Evolutionary conservation across 2,329 filamentous ascomycete genomes (phyloP), one percentile per base, ranked within the genome.

Genomic region (Cephalotrichum gorgonifer): DNA sequence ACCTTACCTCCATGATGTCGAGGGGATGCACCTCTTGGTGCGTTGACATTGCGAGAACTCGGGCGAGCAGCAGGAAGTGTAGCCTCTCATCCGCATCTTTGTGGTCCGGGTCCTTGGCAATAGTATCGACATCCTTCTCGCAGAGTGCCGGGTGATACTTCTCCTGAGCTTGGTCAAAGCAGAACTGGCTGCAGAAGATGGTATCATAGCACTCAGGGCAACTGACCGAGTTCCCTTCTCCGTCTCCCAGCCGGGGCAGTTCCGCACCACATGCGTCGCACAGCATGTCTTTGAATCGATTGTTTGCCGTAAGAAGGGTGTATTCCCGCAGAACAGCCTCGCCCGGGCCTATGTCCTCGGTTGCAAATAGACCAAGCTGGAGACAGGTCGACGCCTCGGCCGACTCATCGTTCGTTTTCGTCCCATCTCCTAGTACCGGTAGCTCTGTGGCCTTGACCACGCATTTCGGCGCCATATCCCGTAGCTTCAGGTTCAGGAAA

Each of bases 281-380:
- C 27, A 91, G 76, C 4, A 85, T 75, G 53, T 95, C 89, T 61
- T 94, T 88, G 12, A 93, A 76, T 27, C 88, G 82, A 61, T 93
- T 93, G 57, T 91, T 93, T 43, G 88, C 90, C 2, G 90, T 95
- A 38, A 98, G 71, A 7, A 95, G 76, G 8, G 89, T 93, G 52
- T 85, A 86, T 61, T 98, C 93, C 44, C 79, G 72, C 27, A 98
- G 75, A 2, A 96, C 81, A 6, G 76, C 72, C 62, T 94, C 86
- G 9, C 86, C 86, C 0, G 88, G 79, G 1, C 72, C 68, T 33
- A 97, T 86, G 55, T 95, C 83, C 54, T 86, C 78, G 57, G 81
- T 87, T 7, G 90, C 91, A 62, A 97, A 97, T 3, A 98, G 76
- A 4, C 93, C 93, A 1, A 98, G 76, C 64, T 98, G 93, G 52